These are phyloP conservation scores for Saturnispora kantuleensis DNA, from an alignment of 805 yeast genomes.

Conservation along the genomic window DNA sequence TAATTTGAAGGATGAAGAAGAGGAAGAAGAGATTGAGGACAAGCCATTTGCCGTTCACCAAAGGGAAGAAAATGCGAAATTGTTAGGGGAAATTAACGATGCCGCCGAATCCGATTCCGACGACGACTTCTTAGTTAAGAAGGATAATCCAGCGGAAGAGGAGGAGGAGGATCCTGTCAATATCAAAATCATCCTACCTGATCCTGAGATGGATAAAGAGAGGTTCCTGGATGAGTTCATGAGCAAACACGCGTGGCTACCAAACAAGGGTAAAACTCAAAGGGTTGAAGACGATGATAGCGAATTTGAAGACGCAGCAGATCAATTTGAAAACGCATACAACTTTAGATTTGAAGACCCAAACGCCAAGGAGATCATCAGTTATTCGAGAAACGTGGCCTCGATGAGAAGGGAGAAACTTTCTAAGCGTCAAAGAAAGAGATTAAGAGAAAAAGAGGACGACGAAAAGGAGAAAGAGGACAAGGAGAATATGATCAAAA, in stretches of 20 bases:
- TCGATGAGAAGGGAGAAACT: slow-evolving; percentile 76
- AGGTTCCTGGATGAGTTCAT: slow-evolving; percentile 68
- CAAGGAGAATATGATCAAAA: slow-evolving; percentile 51
- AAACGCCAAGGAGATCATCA: slow-evolving; percentile 77
- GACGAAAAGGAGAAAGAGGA: slow-evolving; percentile 42
- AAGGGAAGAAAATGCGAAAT: slow-evolving; percentile 59
- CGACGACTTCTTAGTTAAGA: slow-evolving; percentile 48
- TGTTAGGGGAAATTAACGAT: slow-evolving; percentile 68
- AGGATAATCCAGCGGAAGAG: slow-evolving; percentile 30
- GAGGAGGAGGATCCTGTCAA: slow-evolving; percentile 16
- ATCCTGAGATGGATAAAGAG: slow-evolving; percentile 48
- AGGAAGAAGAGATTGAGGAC: slow-evolving; percentile 40
- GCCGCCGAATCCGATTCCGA: slow-evolving; percentile 44
- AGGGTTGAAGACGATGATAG: slow-evolving; percentile 54
- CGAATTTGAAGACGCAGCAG: slow-evolving; percentile 87
- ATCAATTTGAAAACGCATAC: slow-evolving; percentile 82
- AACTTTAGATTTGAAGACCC: slow-evolving; percentile 94
- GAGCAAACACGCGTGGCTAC: slow-evolving; percentile 81
- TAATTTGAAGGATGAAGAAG: slow-evolving; percentile 45
- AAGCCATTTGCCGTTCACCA: slow-evolving; percentile 71
- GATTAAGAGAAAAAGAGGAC: slow-evolving; percentile 58
- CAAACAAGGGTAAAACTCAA: slow-evolving; percentile 48
- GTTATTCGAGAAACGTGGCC: slow-evolving; percentile 91
- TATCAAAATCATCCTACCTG: slow-evolving; percentile 42
- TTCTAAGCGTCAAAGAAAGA: slow-evolving; percentile 67